Percentiles rank a stretch among this genome's conserved stretches.
These are phyloP conservation scores for Ascochyta fabae DNA, from an alignment of 2,329 filamentous ascomycete genomes.

Conservation along the genomic window DNA sequence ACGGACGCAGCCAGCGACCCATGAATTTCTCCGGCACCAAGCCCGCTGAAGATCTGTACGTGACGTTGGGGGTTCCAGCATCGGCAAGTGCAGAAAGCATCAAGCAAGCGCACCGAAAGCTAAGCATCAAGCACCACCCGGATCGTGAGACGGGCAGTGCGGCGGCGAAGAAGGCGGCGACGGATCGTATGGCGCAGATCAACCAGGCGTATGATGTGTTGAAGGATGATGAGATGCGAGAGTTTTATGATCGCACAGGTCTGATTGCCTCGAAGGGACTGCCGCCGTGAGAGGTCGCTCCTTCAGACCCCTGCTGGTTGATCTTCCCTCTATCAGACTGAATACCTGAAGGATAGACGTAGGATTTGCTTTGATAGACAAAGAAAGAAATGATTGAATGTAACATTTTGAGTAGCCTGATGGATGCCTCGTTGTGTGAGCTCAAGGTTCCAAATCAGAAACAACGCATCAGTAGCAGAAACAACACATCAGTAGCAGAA, in stretches of 20 bases:
- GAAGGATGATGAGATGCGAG: constrained; percentile 17
- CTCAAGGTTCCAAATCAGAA: too few relatives aligned
- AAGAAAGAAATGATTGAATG: too few relatives aligned
- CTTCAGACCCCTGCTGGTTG: too few relatives aligned
- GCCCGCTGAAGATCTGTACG: constrained; percentile 71
- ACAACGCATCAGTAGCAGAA: too few relatives aligned
- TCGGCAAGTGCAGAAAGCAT: constrained; percentile 76
- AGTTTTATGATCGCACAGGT: constrained; percentile 29
- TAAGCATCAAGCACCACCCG: constrained; percentile 94
- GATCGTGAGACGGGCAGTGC: constrained; percentile 56
- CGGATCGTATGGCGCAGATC: constrained; percentile 31
- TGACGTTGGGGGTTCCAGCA: constrained; percentile 78
- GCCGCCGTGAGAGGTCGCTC: background rate
- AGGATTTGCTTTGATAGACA: too few relatives aligned
- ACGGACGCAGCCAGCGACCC: background rate
- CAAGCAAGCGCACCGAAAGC: constrained; percentile 93
- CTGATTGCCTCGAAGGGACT: background rate
- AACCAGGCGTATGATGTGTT: constrained; percentile 31
- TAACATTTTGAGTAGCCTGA: too few relatives aligned
- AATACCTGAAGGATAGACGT: too few relatives aligned
- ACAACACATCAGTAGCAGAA: too few relatives aligned
- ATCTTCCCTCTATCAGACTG: too few relatives aligned
- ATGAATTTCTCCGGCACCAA: background rate
- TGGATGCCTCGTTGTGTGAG: too few relatives aligned
- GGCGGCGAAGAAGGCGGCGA: constrained; percentile 19